Base-by-base conservation (phyloP, 257 asterid genomes). In the Gentiana macrophylla region DNA sequence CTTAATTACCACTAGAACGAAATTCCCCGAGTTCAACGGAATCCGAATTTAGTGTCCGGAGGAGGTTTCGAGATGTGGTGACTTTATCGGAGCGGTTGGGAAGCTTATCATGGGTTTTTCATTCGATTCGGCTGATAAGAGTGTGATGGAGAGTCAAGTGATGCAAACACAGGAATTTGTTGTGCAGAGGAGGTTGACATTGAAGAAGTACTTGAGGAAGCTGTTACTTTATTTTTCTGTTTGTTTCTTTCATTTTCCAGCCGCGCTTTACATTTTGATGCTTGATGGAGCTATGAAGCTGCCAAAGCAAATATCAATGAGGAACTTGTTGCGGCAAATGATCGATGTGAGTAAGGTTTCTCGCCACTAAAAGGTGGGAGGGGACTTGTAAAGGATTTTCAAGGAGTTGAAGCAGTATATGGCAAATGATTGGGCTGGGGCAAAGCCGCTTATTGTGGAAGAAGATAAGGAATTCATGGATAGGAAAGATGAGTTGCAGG, bases 91-190 rank as follows among this genome's bases (percentile, higher is more conserved):
- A 92, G 73, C 83, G 95, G 45, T 76, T 92, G 61, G 43, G 97
- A 92, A 61, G 62, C 77, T 62, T 85, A 88, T 56, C 67, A 97
- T 51, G 99, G 99, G 11, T 71, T 76, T 67, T 80, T 92, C 35
- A 78, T 92, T 50, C 99, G 1, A 85, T 94, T 1, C 69, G 99
- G 70, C 99, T 1, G 99, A 92, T 46, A 92, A 92, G 72, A 92
- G 97, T 49, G 65, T 92, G 9, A 90, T 92, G 53, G 99, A 92
- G 69, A 78, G 95, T 61, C 99, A 92, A 74, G 94, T 92, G 49
- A 92, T 88, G 99, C 94, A 92, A 72, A 88, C 85, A 76, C 97
- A 85, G 67, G 99, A 92, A 0, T 88, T 92, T 66, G 91, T 89
- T 64, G 99, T 85, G 81, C 99, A 92, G 83, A 79, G 99, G 80